Percentiles rank a stretch among this genome's conserved stretches.
Conservation (phyloP, 768 basidiomycete species). For the Psilocybe sp. region DNA sequence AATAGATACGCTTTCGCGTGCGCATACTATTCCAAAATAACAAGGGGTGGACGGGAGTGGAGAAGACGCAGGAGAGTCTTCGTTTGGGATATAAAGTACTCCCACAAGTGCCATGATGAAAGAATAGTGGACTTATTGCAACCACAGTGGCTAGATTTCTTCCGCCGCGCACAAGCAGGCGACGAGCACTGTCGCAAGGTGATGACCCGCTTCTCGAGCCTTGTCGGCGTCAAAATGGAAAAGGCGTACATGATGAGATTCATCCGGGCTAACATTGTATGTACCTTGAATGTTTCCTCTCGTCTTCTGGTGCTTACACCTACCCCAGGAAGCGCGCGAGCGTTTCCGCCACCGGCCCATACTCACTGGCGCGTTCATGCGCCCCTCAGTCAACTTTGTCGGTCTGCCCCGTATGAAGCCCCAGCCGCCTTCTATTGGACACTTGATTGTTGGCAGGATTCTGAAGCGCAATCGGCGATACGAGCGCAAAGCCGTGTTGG, state of each 20-base stretch:
- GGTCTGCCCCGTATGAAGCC: constrained; percentile 81
- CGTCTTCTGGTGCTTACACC: neutral
- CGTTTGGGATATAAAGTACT: constrained; percentile 56
- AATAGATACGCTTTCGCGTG: constrained; percentile 59
- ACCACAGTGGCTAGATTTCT: constrained; percentile 59
- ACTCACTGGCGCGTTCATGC: constrained; percentile 69
- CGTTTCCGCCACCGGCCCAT: constrained; percentile 59
- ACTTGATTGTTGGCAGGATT: constrained; percentile 59
- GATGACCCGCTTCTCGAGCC: constrained; percentile 53
- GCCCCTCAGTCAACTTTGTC: constrained; percentile 56
- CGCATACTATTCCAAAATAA: constrained; percentile 51
- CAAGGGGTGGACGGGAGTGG: constrained; percentile 51
- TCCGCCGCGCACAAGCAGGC: constrained; percentile 51
- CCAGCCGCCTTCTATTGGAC: constrained; percentile 68
- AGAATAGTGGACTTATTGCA: neutral
- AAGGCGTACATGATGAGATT: constrained; percentile 47
- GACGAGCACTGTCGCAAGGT: constrained; percentile 43
- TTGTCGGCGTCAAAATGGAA: constrained; percentile 50
- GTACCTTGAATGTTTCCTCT: constrained; percentile 12
- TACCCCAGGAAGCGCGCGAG: constrained; percentile 50
- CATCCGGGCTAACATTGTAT: constrained; percentile 50
- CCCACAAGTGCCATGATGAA: neutral
- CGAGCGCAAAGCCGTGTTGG: constrained; percentile 27
- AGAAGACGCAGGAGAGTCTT: constrained; percentile 43
- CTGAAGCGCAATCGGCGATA: constrained; percentile 39